Conservation (phyloP, 2,329 filamentous ascomycete species). For the Monosporascus ibericus region DNA sequence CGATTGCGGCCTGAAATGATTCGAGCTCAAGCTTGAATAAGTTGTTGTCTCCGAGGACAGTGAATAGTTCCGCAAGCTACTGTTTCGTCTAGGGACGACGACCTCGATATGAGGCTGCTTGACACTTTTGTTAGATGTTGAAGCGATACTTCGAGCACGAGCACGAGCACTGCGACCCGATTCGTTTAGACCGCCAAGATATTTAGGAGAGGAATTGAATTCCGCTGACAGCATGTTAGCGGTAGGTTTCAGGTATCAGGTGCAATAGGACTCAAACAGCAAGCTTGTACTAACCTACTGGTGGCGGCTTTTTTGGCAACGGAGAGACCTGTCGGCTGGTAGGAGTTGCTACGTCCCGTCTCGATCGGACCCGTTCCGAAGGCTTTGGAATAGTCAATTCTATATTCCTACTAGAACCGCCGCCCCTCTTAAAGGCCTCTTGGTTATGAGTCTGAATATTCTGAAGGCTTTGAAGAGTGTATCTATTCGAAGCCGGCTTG, state of each 20-base stretch:
- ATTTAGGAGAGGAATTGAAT: conserved; percentile 6
- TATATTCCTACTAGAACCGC: conserved; percentile 7
- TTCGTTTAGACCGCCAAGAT: conserved; percentile 7
- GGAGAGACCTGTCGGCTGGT: conserved; percentile 14
- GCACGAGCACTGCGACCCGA: conserved; percentile 12
- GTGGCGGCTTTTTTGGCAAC: conserved; percentile 9
- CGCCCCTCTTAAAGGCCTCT: conserved; percentile 8
- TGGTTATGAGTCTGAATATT: conserved; percentile 7
- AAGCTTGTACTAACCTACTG: conserved; percentile 16
- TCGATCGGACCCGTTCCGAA: conserved; percentile 10
- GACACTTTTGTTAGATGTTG: conserved; percentile 15
- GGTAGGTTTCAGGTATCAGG: neutral
- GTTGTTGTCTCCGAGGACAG: conserved; percentile 35
- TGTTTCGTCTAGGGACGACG: conserved; percentile 28
- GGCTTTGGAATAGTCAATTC: conserved; percentile 5
- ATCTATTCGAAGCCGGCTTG: conserved; percentile 12
- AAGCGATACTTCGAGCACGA: conserved; percentile 18
- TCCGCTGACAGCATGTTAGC: conserved; percentile 13
- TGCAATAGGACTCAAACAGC: neutral
- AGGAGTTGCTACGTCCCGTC: conserved; percentile 12
- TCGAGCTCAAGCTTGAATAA: conserved; percentile 34
- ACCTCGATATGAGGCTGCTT: conserved; percentile 30
- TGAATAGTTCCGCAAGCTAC: conserved; percentile 35
- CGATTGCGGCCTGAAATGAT: conserved; percentile 34
- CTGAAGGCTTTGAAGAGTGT: conserved; percentile 17